Base-by-base conservation (phyloP, 164 flowering plant genomes). In the Taxillus chinensis region DNA sequence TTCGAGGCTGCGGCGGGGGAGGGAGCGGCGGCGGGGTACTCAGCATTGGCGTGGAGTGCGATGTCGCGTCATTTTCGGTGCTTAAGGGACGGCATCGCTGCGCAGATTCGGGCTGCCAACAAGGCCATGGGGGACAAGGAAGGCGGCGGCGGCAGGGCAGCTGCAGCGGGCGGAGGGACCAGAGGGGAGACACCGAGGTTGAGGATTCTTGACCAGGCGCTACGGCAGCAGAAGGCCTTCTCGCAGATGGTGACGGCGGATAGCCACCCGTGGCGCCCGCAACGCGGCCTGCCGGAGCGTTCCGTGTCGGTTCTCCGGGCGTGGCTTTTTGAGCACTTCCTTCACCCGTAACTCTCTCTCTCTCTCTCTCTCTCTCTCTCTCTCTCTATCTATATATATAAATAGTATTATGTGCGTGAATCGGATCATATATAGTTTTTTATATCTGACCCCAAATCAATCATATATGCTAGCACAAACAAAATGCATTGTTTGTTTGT, bases 311-410 rank as follows among this genome's bases (percentile, higher is more conserved):
- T 90, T 67, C 99, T 93, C 55, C 90, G 99, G 3, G 96, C 97
- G 73, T 93, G 99, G 99, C 84, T 93, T 38, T 91, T 91, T 58
- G 99, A 91, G 64, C 96, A 95, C 63, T 95, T 95, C 67, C 92
- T 95, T 51, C 96, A 95, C 75, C 99, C 99, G 99, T 95, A 85
- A 77, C n/a, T 54, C 45, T 63, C 43, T 64, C 66, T 63, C 65
- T 61, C 70, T 67, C 70, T 63, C 62, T 69, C 58, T 8, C 17
- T 57, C 45, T 37, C 16, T 45, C 7, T 27, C n/a, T 53, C 40
- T 3, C 3, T n/a, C 2, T 61, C 65, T 61, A 40, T 7, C 39
- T 41, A 27, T 27, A 27, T 27, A 27, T 27, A 27, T 0, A 27
- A 27, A 27, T 0, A 27, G 2, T 27, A 27, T 27, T 27, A 27